Base-by-base conservation (phyloP, 257 asterid genomes). In the Penstemon barbatus region DNA sequence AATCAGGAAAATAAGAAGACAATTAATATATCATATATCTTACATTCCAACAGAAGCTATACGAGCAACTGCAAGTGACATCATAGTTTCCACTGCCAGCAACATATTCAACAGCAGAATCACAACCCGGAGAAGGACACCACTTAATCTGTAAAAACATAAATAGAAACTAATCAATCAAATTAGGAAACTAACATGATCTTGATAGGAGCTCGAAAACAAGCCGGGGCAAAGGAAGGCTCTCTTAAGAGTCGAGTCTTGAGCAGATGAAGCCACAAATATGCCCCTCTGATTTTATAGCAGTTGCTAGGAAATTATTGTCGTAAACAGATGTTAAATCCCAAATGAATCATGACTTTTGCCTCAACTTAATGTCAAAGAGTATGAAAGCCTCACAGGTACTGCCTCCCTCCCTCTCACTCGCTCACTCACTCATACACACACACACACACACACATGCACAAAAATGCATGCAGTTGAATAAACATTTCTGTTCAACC, bases 121-220 rank as follows among this genome's bases (percentile, higher is more conserved):
- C 99, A 83, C 99, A 94, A 44, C 98, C 99, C 59, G 99, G 99
- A 56, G 90, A 87, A 77, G 99, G 99, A 67, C 99, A 94, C 99
- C 99, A 94, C 78, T 94, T 94, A 59, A 96, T 87, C 99, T 94
- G 89, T 76, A 69, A 68, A 51, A 55, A 56, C 53, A 68, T 15
- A 65, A 42, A 2, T 48, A 4, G 8, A 49, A 52, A 61, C 57
- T 44, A 57, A 13, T 62, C 38, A 70, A 40, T 42, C 58, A 57
- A 61, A 42, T 41, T 25, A 50, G 37, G 44, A 36, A 64, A 72
- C 5, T 8, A 48, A 70, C 25, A 70, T 54, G 12, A 53, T 59
- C 7, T 15, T 0, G 33, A 19, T 70, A 50, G 33, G 41, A 59
- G 61, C 40, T 49, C 65, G 57, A 11, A 36, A 62, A 63, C 25